Percentiles rank a stretch among this genome's conserved stretches.
Conservation (phyloP, 1,284 basidiomycete species). For the Ceratobasidium sp. region DNA sequence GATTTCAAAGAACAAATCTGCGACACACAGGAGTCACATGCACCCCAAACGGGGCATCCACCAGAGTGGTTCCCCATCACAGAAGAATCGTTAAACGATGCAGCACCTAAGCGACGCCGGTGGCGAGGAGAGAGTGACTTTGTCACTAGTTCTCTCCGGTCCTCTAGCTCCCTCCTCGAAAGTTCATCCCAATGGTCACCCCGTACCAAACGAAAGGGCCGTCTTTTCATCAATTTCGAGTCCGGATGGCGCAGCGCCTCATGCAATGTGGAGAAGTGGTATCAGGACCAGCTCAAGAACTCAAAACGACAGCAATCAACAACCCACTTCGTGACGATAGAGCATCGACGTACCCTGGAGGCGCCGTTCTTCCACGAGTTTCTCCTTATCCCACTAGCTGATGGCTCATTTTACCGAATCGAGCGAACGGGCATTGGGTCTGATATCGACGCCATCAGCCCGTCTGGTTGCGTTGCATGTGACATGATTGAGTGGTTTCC, state of each 20-base stretch:
- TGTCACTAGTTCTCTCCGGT: neutral
- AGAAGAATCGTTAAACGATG: too few relatives aligned
- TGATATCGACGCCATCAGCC: neutral
- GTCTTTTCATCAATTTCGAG: conserved; percentile 1
- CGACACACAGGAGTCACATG: too few relatives aligned
- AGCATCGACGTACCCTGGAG: conserved; percentile 17
- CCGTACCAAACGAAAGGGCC: neutral
- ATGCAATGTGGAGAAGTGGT: conserved; percentile 15
- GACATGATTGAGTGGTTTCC: conserved; percentile 19
- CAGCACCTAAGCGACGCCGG: too few relatives aligned
- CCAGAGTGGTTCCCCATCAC: too few relatives aligned
- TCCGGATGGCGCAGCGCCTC: neutral
- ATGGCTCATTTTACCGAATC: neutral
- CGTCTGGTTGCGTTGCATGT: neutral
- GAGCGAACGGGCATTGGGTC: conserved; percentile 4
- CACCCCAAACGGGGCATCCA: too few relatives aligned
- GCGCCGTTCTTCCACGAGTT: conserved; percentile 29
- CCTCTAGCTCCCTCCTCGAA: neutral
- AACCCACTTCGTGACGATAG: neutral
- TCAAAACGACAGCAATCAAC: neutral
- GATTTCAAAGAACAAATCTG: too few relatives aligned
- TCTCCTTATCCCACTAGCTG: neutral
- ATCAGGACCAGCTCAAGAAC: neutral
- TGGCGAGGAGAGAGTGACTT: neutral
- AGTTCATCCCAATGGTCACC: neutral